Percentiles rank a stretch among this genome's conserved stretches.
phyloP scores from a whole-genome alignment of 768 basidiomycete species.

The Tulasnella sp. region DNA sequence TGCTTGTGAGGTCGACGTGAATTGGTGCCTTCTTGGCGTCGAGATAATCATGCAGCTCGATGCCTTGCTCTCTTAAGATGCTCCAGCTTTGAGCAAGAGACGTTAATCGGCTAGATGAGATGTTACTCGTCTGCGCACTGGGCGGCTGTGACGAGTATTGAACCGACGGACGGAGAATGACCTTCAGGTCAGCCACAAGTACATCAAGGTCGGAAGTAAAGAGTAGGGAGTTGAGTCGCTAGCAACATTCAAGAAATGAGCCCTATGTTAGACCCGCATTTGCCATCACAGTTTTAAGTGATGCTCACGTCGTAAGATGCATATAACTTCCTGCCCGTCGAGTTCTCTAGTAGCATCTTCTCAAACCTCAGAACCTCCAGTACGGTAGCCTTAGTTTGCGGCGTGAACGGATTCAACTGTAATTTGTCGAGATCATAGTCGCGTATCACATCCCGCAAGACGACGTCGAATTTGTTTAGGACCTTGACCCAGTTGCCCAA shows the following conservation, averaged over 20 bases:
- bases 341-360: slow-evolving; percentile 86
- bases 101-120: slow-evolving; percentile 69
- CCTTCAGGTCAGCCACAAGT: slow-evolving; percentile 68
- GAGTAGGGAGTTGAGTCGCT: slow-evolving; percentile 86
- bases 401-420: slow-evolving; percentile 70
- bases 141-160: slow-evolving; percentile 87
- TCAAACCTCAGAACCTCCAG: slow-evolving; percentile 82
- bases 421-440: slow-evolving; percentile 80
- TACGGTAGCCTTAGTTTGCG: slow-evolving; percentile 59
- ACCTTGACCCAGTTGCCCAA: slow-evolving; percentile 94
- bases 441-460: slow-evolving; percentile 71
- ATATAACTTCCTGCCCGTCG: slow-evolving; percentile 94
- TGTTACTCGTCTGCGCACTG: slow-evolving; percentile 70
- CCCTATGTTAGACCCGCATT: slow-evolving; percentile 6
- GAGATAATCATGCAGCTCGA: slow-evolving; percentile 42
- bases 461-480: slow-evolving; percentile 87
- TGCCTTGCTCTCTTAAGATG: slow-evolving; percentile 65
- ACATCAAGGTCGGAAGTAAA: slow-evolving; percentile 85
- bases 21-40: slow-evolving; percentile 45
- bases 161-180: slow-evolving; percentile 85
- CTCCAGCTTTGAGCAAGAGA: slow-evolving; percentile 81
- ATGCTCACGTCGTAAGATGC: slow-evolving; percentile 85
- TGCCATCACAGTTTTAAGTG: slow-evolving; percentile 16
- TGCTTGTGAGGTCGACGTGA: slow-evolving; percentile 2
- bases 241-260: slow-evolving; percentile 15